Conservation (phyloP, 352 stramenopile genomes). For the Globisporangium heterothallicum region DNA sequence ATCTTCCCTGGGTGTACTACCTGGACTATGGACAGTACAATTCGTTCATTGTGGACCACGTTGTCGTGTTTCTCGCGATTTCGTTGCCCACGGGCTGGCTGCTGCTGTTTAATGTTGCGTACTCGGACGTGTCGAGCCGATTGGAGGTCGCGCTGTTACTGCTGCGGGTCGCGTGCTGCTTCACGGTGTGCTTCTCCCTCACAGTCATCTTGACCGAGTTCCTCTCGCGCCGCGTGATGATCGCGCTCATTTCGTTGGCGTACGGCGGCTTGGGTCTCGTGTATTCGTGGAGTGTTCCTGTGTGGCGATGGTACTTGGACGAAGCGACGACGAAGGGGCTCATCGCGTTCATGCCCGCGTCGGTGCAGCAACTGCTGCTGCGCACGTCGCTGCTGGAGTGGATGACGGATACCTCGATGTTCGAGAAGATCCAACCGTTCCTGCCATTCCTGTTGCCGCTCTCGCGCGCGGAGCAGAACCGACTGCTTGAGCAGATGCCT, state of each 20-base stretch:
- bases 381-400: slow-evolving; percentile 75
- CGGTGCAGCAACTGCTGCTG: slow-evolving; percentile 56
- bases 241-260: slow-evolving; percentile 55
- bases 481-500: slow-evolving; percentile 63
- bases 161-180: slow-evolving; percentile 57
- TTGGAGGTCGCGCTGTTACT: slow-evolving; percentile 51
- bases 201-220: slow-evolving; percentile 78
- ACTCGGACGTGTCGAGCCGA: slow-evolving; percentile 42
- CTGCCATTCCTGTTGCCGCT: slow-evolving; percentile 76
- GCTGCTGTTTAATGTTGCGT: slow-evolving; percentile 57
- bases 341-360: slow-evolving; percentile 53
- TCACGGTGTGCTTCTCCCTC: slow-evolving; percentile 57
- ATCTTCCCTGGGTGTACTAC: slow-evolving; percentile 42
- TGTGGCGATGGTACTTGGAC: slow-evolving; percentile 76
- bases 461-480: slow-evolving; percentile 56
- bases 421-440: slow-evolving; percentile 63
- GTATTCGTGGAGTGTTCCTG: slow-evolving; percentile 75
- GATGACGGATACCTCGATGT: slow-evolving; percentile 72
- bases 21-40: slow-evolving; percentile 64
- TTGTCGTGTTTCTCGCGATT: slow-evolving; percentile 58
- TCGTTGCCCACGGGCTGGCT: slow-evolving; percentile 56
- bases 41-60: slow-evolving; percentile 70
- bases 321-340: slow-evolving; percentile 50
- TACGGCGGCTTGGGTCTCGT: slow-evolving; percentile 61
- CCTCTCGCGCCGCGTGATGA: slow-evolving; percentile 62